phyloP scores from a whole-genome alignment of 73 alveolate species.

The Stentor roeselii region DNA sequence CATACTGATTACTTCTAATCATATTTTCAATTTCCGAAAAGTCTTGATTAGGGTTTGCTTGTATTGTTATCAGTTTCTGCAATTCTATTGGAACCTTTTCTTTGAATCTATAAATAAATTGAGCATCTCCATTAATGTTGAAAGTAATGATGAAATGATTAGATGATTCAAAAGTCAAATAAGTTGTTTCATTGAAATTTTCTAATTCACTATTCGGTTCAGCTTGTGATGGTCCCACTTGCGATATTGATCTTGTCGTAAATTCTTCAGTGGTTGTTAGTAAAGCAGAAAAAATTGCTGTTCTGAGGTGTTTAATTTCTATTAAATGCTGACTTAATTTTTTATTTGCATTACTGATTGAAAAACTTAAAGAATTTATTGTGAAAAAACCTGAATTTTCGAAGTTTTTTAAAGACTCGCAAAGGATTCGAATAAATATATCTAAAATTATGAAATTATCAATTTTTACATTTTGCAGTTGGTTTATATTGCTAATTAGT shows the following conservation, averaged over 20 bases:
- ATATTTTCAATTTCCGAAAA: neutral
- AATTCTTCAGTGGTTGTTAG: constrained; percentile 14
- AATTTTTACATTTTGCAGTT: neutral
- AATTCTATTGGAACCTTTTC: neutral
- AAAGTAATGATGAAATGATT: neutral
- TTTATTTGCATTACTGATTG: neutral
- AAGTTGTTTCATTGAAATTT: neutral
- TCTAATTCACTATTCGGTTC: neutral
- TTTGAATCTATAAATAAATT: neutral
- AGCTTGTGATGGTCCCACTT: neutral
- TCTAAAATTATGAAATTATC: neutral
- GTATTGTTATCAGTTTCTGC: neutral
- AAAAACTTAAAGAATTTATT: neutral
- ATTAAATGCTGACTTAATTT: neutral
- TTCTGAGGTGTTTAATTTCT: neutral
- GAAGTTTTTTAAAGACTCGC: neutral
- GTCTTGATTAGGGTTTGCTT: neutral
- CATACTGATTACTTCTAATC: neutral
- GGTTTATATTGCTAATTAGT: neutral
- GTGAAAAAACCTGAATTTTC: neutral
- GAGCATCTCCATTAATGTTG: neutral
- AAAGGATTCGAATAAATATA: neutral
- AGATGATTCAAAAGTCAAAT: constrained; percentile 22
- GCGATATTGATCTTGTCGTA: neutral
- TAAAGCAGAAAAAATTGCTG: neutral